Percentiles rank a stretch among this genome's conserved stretches.
Conservation (phyloP, 768 basidiomycete genomes). For the Auricularia cornea region DNA sequence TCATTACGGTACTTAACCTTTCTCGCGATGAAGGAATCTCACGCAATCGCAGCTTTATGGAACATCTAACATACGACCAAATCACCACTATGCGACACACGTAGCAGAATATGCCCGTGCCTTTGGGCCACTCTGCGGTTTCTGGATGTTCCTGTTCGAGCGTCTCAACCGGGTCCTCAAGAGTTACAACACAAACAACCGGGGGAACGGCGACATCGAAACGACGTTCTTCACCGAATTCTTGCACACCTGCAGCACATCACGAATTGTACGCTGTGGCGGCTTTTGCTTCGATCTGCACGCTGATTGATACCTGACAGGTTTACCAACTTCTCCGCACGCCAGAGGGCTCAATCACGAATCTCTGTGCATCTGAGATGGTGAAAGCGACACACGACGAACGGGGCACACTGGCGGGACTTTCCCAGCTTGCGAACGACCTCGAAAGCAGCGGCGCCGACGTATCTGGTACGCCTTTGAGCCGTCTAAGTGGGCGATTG, state of each 20-base stretch:
- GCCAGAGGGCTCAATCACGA: neutral
- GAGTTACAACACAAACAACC: neutral
- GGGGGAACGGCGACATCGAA: neutral
- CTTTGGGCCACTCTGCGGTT: constrained; percentile 1
- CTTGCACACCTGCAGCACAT: neutral
- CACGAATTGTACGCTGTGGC: neutral
- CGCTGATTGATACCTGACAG: neutral
- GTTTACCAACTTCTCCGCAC: neutral
- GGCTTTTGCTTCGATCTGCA: no score
- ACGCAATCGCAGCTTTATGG: neutral
- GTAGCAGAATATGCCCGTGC: neutral
- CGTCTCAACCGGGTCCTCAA: constrained; percentile 1
- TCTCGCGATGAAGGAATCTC: no score
- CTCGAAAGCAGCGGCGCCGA: neutral
- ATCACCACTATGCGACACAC: neutral
- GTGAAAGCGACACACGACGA: neutral
- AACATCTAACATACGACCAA: neutral
- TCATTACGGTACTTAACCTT: constrained; percentile 4
- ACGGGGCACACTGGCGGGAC: neutral
- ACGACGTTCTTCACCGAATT: neutral
- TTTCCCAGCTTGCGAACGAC: neutral
- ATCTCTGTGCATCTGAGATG: neutral
- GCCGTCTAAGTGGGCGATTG: no score
- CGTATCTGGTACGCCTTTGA: no score
- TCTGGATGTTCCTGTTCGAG: constrained; percentile 2